A percentile compares a stretch with the other conserved stretches of the same genome.
Conservation (phyloP, 176 grass and related monocot genomes). For the Otatea glauca region DNA sequence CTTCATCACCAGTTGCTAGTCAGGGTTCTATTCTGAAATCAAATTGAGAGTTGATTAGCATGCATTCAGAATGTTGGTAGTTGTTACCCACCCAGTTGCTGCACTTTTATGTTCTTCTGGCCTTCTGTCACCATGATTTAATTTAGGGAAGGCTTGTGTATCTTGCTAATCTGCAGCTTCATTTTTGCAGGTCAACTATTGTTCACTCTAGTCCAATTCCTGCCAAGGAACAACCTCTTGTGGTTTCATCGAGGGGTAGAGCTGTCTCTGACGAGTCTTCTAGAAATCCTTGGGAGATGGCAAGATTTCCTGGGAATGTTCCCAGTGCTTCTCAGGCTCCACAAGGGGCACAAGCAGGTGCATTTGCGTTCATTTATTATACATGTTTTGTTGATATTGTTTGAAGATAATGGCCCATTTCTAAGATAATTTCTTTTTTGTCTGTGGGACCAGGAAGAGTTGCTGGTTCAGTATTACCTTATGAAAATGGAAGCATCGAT, state of each 20-base stretch:
- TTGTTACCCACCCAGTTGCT: not conserved
- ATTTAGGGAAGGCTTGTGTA: not conserved
- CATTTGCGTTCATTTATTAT: not conserved
- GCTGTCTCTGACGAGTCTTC: constrained; percentile 45
- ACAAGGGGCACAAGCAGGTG: constrained; percentile 69
- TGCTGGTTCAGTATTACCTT: constrained; percentile 53
- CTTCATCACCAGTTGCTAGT: not conserved
- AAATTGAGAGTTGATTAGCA: constrained; percentile 16
- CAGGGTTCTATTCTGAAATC: constrained; percentile 12
- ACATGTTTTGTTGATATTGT: not conserved
- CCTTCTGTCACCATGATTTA: constrained; percentile 2
- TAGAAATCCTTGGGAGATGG: constrained; percentile 52
- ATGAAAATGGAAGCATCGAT: constrained; percentile 43
- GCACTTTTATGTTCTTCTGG: not conserved
- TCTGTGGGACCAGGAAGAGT: constrained; percentile 60
- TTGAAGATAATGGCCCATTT: not conserved
- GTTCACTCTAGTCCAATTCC: constrained; percentile 80
- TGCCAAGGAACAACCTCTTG: constrained; percentile 60
- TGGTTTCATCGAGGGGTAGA: constrained; percentile 51
- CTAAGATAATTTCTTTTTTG: constrained; percentile 25
- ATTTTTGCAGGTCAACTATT: constrained; percentile 75
- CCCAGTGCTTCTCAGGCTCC: constrained; percentile 44
- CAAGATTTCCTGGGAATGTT: constrained; percentile 41
- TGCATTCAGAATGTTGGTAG: constrained; percentile 13
- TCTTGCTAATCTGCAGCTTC: constrained; percentile 40